A percentile compares a stretch with the other conserved stretches of the same genome.
These are phyloP conservation scores for Nasturtium officinale DNA, from an alignment of 345 rosid species.

Conservation along the genomic window DNA sequence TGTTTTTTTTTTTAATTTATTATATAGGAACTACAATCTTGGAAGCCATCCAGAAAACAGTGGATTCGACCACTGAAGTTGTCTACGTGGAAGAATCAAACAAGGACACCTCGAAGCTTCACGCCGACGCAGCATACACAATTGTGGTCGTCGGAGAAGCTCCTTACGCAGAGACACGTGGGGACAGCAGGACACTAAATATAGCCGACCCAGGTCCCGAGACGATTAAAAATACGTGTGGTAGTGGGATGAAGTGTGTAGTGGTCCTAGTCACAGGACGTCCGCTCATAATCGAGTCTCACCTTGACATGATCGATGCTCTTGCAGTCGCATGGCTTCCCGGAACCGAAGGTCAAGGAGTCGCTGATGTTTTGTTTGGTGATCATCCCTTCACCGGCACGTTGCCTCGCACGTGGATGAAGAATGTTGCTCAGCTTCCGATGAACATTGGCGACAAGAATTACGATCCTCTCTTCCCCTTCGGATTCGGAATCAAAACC, in stretches of 20 bases:
- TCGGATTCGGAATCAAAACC: slow-evolving; percentile 56
- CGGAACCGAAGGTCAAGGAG: slow-evolving; percentile 74
- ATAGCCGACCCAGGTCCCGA: slow-evolving; percentile 56
- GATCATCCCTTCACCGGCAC: slow-evolving; percentile 67
- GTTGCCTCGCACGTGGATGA: slow-evolving; percentile 75
- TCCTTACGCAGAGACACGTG: slow-evolving; percentile 66
- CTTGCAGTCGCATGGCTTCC: slow-evolving; percentile 81
- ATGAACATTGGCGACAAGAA: slow-evolving; percentile 66
- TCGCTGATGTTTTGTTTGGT: slow-evolving; percentile 72
- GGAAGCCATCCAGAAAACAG: slow-evolving; percentile 54
- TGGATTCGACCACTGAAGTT: slow-evolving; percentile 57
- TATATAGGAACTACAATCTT: slow-evolving; percentile 69
- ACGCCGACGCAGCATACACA: slow-evolving; percentile 48
- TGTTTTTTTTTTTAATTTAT: too few species aligned
- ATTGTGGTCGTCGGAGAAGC: slow-evolving; percentile 67
- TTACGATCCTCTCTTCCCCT: slow-evolving; percentile 75
- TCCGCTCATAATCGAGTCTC: slow-evolving; percentile 65
- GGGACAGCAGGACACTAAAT: slow-evolving; percentile 58
- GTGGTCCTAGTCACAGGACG: slow-evolving; percentile 70
- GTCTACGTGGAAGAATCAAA: slow-evolving; percentile 54
- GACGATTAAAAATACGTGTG: slow-evolving; percentile 56
- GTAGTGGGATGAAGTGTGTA: slow-evolving; percentile 49
- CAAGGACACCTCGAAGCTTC: slow-evolving; percentile 38
- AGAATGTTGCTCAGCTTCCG: slow-evolving; percentile 66
- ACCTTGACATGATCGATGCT: slow-evolving; percentile 48